Evolutionary conservation across 1,284 basidiomycete genomes (phyloP), one percentile per base, ranked within the genome.

Genomic region (Hemileia vastatrix): DNA sequence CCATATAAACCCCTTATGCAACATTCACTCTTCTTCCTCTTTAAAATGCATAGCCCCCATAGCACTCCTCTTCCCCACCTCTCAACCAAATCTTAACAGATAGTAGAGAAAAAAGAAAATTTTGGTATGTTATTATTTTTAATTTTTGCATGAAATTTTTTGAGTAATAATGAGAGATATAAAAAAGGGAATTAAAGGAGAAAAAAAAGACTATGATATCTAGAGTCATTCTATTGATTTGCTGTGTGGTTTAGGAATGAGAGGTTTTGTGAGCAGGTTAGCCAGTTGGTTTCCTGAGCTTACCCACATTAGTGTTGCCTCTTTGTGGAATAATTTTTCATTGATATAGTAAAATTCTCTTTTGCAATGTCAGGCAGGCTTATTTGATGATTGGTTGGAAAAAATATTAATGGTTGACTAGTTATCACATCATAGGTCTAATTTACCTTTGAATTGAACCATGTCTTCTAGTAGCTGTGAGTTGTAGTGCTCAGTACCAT

Each of bases 331-430:
- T 15, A 57, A 19, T 49, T 48, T 24, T 4, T 50, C 23, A 21
- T 57, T 57, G 18, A 57, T 33, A 32, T 47, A 47, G n/a, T 47
- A 57, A 33, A 21, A 57, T 15, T 45, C 15, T 43, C 40, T 43
- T 43, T 43, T n/a, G 8, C 8, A 8, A n/a, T 43, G 40, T 8
- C 40, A n/a, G 40, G 40, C n/a, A 8, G 8, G 40, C n/a, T 43
- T 43, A 43, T 43, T 43, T n/a, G 40, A 43, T n/a, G 40, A 43
- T 8, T 43, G 8, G n/a, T 43, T n/a, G 8, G 40, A 8, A n/a
- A n/a, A 8, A 8, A 43, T n/a, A 43, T 43, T 8, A 43, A 43
- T 43, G 8, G 40, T n/a, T 43, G 40, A 43, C 40, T 8, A 8
- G 40, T 43, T 43, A n/a, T 43, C 40, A n/a, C 40, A 43, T 8